Percentiles rank a stretch among this genome's conserved stretches.
phyloP scores from a whole-genome alignment of 257 asterid genomes.

The Solanum lignicaule region DNA sequence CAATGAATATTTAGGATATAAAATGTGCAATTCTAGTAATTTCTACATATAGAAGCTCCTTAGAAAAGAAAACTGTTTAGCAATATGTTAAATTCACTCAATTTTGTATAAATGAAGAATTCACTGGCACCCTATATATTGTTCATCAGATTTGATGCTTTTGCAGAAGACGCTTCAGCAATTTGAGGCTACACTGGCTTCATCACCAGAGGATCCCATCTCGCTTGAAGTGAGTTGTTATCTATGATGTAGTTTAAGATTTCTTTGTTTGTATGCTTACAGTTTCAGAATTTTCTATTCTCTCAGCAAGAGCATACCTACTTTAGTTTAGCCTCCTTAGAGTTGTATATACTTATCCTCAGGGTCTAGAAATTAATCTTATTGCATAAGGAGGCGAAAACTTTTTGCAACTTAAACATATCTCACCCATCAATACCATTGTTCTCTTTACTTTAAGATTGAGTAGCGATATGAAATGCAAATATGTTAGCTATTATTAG shows the following conservation, averaged over 20 bases:
- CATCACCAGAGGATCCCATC: conserved; percentile 57
- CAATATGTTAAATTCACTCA: background rate
- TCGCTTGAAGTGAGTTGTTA: conserved; percentile 77
- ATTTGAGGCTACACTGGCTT: conserved; percentile 57
- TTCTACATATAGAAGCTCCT: background rate
- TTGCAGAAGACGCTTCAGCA: conserved; percentile 69
- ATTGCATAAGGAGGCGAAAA: background rate
- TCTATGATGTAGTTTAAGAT: conserved; percentile 1
- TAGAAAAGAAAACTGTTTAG: background rate
- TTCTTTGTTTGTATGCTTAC: background rate
- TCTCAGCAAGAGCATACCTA: background rate
- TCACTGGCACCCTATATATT: background rate
- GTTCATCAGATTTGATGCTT: conserved; percentile 5
- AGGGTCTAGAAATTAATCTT: background rate
- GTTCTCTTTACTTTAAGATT: background rate
- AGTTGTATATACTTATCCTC: background rate
- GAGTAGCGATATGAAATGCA: background rate
- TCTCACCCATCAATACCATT: background rate
- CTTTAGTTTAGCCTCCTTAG: background rate
- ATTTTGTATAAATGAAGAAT: background rate
- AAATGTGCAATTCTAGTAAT: background rate
- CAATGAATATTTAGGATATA: background rate
- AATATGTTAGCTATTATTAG: background rate
- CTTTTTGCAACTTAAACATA: background rate
- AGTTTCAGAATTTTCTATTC: background rate